A percentile compares a stretch with the other conserved stretches of the same genome.
phyloP scores from a whole-genome alignment of 129 eudicot species.

The Gnaphalium uliginosum region DNA sequence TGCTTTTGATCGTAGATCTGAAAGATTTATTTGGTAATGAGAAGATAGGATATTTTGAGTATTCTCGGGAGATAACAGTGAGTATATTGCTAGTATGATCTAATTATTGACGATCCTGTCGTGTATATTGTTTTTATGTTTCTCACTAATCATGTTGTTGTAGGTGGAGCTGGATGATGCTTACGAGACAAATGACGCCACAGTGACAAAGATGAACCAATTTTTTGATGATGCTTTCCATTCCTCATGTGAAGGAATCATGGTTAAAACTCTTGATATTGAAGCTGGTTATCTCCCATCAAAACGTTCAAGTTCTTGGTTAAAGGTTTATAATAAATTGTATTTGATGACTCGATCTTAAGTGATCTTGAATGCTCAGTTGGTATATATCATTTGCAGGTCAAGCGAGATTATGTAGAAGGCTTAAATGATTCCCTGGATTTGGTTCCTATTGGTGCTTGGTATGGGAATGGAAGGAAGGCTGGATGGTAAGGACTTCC shows the following conservation, averaged over 20 bases:
- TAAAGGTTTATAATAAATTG: conserved; percentile 52
- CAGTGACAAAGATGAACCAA: conserved; percentile 57
- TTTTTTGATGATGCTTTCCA: conserved; percentile 77
- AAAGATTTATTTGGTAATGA: conserved; percentile 64
- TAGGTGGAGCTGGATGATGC: conserved; percentile 89
- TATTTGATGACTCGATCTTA: not conserved
- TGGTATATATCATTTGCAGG: conserved; percentile 52
- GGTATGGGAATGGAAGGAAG: conserved; percentile 99
- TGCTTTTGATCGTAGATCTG: conserved; percentile 46
- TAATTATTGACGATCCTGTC: not conserved
- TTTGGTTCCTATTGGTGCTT: conserved; percentile 97
- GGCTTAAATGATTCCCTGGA: conserved; percentile 88
- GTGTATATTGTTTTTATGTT: conserved; percentile 4
- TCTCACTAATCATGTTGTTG: conserved; percentile 13
- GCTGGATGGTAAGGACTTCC: conserved; percentile 82
- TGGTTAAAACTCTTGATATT: conserved; percentile 92
- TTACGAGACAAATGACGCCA: conserved; percentile 53
- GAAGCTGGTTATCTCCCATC: conserved; percentile 94
- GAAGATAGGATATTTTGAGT: conserved; percentile 74
- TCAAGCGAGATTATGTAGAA: conserved; percentile 84
- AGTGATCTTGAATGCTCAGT: not conserved
- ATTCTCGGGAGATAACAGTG: conserved; percentile 73
- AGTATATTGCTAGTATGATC: conserved; percentile 31
- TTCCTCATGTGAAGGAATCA: conserved; percentile 94
- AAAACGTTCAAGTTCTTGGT: conserved; percentile 91